Base-by-base conservation (phyloP, 495 filamentous ascomycete genomes). In the Physcia stellaris region DNA sequence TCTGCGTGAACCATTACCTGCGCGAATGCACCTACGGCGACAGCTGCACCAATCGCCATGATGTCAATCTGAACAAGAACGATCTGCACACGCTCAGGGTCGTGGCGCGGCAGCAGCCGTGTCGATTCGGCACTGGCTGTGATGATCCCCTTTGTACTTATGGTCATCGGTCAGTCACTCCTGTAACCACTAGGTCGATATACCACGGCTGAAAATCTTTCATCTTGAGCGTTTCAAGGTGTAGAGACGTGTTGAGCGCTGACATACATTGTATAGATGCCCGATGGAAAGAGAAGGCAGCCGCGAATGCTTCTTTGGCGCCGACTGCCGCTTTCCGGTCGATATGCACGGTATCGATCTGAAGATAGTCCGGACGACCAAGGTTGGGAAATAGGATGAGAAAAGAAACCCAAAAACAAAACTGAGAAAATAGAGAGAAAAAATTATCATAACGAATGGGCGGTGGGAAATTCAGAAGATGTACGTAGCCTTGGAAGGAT, bases 1-100 rank as follows among this genome's bases (percentile, higher is more conserved):
- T 88, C 18, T 94, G 86, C 70, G 90, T 90, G 54, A 81, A 84
- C 45, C 74, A 86, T 55, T 88, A 77, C 55, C 63, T 94, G 20
- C 71, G 83, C 21, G 78, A 79, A 31, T 92, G 86, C 50, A 67
- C 73, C 24, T 79, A 75, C 43, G 77, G 75, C 39, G 68, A 76
- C 18, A 67, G 71, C 10, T 94, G 86, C 56, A 71, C 70, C 30
- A 84, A 90, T 50, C 72, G 77, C 40, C 85, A 92, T 57, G 61
- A 75, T 24, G 78, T 82, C 56, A 78, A 75, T 47, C 67, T 80
- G 18, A 76, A 67, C 9, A 66, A 70, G 41, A 68, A 71, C 20
- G 83, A 92, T 49, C 61, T 76, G 48, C 65, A 69, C 18, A 75
- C 74, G 0, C 66, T 94, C 46, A 68, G 71, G 2, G 73, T 77